Percentiles rank a stretch among this genome's conserved stretches.
phyloP scores from a whole-genome alignment of 495 filamentous ascomycete genomes.

The Lepidopterella palustris region DNA sequence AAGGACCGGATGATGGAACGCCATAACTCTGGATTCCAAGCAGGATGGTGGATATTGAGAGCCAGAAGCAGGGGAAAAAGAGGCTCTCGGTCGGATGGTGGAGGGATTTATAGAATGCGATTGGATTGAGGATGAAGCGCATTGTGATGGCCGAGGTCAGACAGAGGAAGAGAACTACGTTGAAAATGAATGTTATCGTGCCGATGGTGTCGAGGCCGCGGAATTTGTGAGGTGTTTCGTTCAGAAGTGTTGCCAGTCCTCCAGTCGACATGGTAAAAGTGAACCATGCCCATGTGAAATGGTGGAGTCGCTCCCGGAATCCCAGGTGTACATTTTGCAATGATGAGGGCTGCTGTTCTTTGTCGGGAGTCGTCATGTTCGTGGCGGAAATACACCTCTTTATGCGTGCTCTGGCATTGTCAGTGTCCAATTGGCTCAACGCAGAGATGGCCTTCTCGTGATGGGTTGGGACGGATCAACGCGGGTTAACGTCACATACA shows the following conservation, averaged over 20 bases:
- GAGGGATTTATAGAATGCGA: slow-evolving; percentile 49
- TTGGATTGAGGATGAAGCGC: slow-evolving; percentile 51
- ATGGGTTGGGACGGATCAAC: too few species aligned
- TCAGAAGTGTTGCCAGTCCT: slow-evolving; percentile 56
- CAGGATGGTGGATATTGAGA: slow-evolving; percentile 58
- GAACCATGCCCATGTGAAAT: slow-evolving; percentile 73
- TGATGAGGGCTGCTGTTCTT: background rate
- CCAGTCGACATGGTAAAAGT: slow-evolving; percentile 62
- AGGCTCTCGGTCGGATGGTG: slow-evolving; percentile 57
- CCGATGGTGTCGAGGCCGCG: slow-evolving; percentile 53
- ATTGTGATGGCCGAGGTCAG: slow-evolving; percentile 47
- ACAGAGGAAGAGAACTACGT: slow-evolving; percentile 52
- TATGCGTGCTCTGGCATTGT: too few species aligned
- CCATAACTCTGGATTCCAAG: slow-evolving; percentile 54
- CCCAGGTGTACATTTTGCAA: background rate
- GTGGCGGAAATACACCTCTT: background rate
- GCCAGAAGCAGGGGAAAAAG: slow-evolving; percentile 62
- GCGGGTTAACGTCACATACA: too few species aligned
- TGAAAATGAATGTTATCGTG: slow-evolving; percentile 54
- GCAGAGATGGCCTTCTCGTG: too few species aligned
- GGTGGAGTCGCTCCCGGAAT: slow-evolving; percentile 48
- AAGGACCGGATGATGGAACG: slow-evolving; percentile 41
- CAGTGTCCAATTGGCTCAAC: too few species aligned
- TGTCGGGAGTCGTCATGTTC: background rate
- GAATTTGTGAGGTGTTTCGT: slow-evolving; percentile 53